phyloP scores from a whole-genome alignment of 192 early-diverging fungal genomes.

The Umbelopsis vinacea region DNA sequence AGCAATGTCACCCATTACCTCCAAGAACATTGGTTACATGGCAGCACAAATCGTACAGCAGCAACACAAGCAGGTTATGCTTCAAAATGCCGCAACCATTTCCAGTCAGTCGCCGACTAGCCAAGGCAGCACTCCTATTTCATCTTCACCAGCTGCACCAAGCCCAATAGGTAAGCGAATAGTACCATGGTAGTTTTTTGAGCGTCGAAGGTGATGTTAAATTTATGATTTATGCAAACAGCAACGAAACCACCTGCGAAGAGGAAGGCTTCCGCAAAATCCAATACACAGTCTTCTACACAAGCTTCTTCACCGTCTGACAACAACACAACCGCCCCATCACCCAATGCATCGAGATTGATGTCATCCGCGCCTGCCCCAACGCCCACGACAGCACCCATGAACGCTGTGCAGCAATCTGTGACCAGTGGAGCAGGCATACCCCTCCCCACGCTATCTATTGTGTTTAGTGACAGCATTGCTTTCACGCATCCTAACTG shows the following conservation, averaged over 20 bases:
- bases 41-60: conserved; percentile 28
- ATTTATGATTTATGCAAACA: background rate
- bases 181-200: background rate
- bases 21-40: conserved; percentile 18
- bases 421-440: conserved; percentile 28
- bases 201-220: background rate
- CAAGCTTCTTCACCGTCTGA: background rate
- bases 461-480: conserved; percentile 29
- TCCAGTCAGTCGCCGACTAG: background rate
- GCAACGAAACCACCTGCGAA: background rate
- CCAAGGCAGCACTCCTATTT: background rate
- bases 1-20: background rate
- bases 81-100: background rate
- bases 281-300: background rate
- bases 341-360: background rate
- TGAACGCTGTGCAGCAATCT: conserved; percentile 19
- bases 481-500: conserved; percentile 37
- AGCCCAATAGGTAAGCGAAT: background rate
- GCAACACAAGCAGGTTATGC: conserved; percentile 10
- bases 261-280: background rate
- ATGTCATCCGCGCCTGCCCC: conserved; percentile 4
- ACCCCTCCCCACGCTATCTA: conserved; percentile 38
- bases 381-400: background rate
- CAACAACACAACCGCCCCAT: background rate
- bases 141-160: background rate